phyloP scores from a whole-genome alignment of 2,329 filamentous ascomycete species.

The Nakataea oryzae region DNA sequence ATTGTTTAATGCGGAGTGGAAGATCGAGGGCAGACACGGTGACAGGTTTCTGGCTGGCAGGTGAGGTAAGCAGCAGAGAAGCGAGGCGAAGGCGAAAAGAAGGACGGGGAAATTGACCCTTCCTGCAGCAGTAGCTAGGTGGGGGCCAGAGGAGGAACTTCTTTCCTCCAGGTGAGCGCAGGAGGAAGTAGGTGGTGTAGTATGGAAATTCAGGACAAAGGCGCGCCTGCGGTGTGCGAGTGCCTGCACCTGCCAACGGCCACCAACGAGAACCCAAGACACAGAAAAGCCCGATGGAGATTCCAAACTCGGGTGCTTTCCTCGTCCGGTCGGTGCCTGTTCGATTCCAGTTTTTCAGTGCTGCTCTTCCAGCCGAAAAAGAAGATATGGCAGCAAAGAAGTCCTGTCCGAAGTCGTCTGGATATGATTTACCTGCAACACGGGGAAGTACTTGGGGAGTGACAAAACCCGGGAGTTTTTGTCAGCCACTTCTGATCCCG shows the following conservation, averaged over 20 bases:
- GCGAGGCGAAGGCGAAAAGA: background rate
- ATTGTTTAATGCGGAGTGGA: constrained; percentile 6
- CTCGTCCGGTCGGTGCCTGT: too few relatives aligned
- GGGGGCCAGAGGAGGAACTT: background rate
- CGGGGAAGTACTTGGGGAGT: too few relatives aligned
- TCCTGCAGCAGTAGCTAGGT: background rate
- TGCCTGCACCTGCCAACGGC: too few relatives aligned
- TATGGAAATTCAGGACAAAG: background rate
- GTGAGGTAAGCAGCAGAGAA: background rate
- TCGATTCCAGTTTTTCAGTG: background rate
- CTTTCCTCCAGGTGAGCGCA: background rate
- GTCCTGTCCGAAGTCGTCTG: background rate
- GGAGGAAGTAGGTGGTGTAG: background rate
- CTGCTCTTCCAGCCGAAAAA: background rate
- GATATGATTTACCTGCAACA: too few relatives aligned
- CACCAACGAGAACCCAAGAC: too few relatives aligned
- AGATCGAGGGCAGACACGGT: background rate
- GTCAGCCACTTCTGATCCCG: too few relatives aligned
- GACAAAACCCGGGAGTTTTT: too few relatives aligned
- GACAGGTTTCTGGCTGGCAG: background rate
- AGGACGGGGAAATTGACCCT: background rate
- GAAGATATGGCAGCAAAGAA: background rate
- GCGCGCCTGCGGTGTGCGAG: background rate
- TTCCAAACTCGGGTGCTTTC: background rate
- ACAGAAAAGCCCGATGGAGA: too few relatives aligned